Evolutionary conservation across 2,329 filamentous ascomycete species (phyloP).

Genomic region (Diaporthe sp.): DNA sequence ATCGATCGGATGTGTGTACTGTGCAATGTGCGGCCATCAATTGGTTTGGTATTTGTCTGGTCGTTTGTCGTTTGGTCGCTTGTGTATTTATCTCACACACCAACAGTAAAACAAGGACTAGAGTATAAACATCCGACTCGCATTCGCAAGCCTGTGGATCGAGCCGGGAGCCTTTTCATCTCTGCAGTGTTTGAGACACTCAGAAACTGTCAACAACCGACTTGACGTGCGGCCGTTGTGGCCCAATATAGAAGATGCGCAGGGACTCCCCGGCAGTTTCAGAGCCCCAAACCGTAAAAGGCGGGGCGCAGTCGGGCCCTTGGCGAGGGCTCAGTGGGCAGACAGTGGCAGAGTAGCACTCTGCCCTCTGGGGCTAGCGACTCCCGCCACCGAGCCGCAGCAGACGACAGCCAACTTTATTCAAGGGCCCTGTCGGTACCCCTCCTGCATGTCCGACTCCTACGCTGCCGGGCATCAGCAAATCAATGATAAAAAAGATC

Average conservation of each 20-base stretch:
- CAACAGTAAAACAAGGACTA: not conserved
- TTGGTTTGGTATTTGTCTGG: not conserved
- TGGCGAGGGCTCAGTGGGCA: not conserved
- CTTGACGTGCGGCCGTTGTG: not conserved
- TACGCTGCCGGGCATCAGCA: slow-evolving; percentile 1
- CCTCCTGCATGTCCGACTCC: not conserved
- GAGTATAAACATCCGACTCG: not conserved
- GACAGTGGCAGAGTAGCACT: too few relatives aligned
- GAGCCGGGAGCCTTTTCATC: not conserved
- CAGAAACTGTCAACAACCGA: not conserved
- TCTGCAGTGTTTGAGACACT: slow-evolving; percentile 5
- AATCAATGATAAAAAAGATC: slow-evolving; percentile 5
- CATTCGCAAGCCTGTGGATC: slow-evolving; percentile 17
- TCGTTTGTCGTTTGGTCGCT: not conserved
- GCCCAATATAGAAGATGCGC: not conserved
- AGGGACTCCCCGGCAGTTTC: slow-evolving; percentile 18
- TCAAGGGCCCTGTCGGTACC: not conserved
- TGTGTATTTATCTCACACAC: not conserved
- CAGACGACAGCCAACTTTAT: slow-evolving; percentile 15
- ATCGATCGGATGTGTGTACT: not conserved
- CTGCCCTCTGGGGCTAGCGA: too few relatives aligned
- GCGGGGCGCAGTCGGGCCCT: slow-evolving; percentile 26
- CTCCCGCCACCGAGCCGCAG: slow-evolving; percentile 16
- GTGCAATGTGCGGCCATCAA: too few relatives aligned
- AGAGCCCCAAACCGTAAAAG: slow-evolving; percentile 24